phyloP scores from a whole-genome alignment of 352 stramenopile species.

The Phytopythium delawarense region DNA sequence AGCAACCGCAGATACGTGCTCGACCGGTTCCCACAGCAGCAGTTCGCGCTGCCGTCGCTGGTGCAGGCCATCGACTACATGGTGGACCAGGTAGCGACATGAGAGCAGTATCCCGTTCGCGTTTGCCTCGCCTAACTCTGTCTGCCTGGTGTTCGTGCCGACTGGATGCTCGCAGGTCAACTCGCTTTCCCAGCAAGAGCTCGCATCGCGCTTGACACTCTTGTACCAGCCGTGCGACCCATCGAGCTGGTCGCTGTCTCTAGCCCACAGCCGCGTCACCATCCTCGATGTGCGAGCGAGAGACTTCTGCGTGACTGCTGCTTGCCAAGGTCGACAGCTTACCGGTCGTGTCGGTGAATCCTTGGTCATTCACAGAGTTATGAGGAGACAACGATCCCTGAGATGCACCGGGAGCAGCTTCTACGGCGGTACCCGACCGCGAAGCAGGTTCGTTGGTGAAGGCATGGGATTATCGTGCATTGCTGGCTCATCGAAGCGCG shows the following conservation, averaged over 20 bases:
- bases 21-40: slow-evolving; percentile 40
- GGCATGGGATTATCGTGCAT: neutral
- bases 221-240: slow-evolving; percentile 44
- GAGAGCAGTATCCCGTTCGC: neutral
- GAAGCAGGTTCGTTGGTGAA: slow-evolving; percentile 32
- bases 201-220: slow-evolving; percentile 62
- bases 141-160: neutral
- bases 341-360: neutral
- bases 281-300: slow-evolving; percentile 44
- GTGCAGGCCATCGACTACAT: slow-evolving; percentile 61
- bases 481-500: neutral
- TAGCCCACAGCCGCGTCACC: slow-evolving; percentile 52
- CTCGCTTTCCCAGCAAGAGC: slow-evolving; percentile 55
- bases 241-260: slow-evolving; percentile 37
- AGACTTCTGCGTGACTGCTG: neutral
- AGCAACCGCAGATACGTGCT: slow-evolving; percentile 37
- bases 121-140: neutral
- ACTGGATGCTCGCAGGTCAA: slow-evolving; percentile 25
- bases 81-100: slow-evolving; percentile 40
- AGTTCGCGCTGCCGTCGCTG: slow-evolving; percentile 17
- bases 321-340: neutral
- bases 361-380: slow-evolving; percentile 29
- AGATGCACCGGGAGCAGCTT: slow-evolving; percentile 33
- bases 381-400: slow-evolving; percentile 47
- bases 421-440: slow-evolving; percentile 39